Base-by-base conservation (phyloP, 1,284 basidiomycete species). In the Sanguinoderma infundibulare region DNA sequence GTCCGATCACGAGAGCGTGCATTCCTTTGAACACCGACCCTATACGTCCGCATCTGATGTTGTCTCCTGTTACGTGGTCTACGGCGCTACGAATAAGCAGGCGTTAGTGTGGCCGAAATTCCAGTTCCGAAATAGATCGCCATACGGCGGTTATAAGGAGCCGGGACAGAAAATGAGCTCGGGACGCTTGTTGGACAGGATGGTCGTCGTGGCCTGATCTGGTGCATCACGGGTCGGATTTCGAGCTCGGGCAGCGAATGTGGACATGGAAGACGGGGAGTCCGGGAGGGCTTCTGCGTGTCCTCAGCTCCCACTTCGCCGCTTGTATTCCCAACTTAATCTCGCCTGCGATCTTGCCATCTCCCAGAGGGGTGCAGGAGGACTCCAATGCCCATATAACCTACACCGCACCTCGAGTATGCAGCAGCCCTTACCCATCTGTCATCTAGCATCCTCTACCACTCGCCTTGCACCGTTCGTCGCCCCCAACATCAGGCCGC, bases 341-440 rank as follows among this genome's bases (percentile, higher is more conserved):
- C 49, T 51, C 9, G 2, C 7, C 26, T 3, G 14, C 28, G 49
- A 51, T 51, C 49, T 51, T n/a, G 15, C 46, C 24, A 28, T 10
- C 28, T 28, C 42, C 24, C 24, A 15, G 17, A 26, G 28, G 28
- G 46, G 46, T 22, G 46, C 46, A 51, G 32, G 32, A 51, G 38
- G 26, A 49, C 46, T 49, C 49, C 30, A 51, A 51, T 32, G 49
- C 49, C 49, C 49, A 51, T 51, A 51, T 51, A 51, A 51, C 49
- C 49, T 34, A 22, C 49, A 51, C 49, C 49, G n/a, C 49, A 32
- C 49, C 32, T 51, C 32, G 32, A 51, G 49, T 22, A 51, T 51
- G 49, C 32, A 51, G 20, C 49, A 15, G 30, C 32, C 49, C 49
- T 36, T 32, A 32, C 17, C 32, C 49, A 32, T 17, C 49, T 51